A percentile compares a stretch with the other conserved stretches of the same genome.
Evolutionary conservation across 2,329 filamentous ascomycete species (phyloP).

Genomic region (Beauveria asiatica): DNA sequence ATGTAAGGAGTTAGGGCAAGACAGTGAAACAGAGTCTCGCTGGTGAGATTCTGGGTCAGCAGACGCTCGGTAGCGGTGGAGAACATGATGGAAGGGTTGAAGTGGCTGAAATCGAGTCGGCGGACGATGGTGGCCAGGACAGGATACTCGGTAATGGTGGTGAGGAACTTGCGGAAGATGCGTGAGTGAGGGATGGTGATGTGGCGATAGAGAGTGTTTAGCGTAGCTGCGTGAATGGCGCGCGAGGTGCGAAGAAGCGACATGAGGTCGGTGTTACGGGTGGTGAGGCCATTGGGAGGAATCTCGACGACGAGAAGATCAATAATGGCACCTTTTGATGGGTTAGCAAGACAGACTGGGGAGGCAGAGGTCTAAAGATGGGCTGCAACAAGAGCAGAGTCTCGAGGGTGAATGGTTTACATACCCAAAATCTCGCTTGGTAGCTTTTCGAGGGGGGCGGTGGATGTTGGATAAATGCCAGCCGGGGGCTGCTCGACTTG

Average conservation of each 20-base stretch:
- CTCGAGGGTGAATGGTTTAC: slow-evolving; percentile 10
- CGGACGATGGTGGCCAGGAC: slow-evolving; percentile 67
- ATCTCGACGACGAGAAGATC: slow-evolving; percentile 66
- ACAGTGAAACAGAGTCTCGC: slow-evolving; percentile 63
- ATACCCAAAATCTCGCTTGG: slow-evolving; percentile 64
- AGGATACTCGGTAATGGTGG: slow-evolving; percentile 57
- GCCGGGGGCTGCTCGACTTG: slow-evolving; percentile 23
- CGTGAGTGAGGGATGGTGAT: slow-evolving; percentile 77
- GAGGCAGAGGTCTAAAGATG: too few species aligned
- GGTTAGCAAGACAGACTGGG: neutral
- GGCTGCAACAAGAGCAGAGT: neutral
- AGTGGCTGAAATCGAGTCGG: slow-evolving; percentile 77
- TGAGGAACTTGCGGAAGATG: slow-evolving; percentile 74
- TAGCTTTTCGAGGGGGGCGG: slow-evolving; percentile 55
- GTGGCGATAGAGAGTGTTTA: slow-evolving; percentile 67
- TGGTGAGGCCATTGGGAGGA: slow-evolving; percentile 61
- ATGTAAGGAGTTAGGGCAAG: slow-evolving; percentile 64
- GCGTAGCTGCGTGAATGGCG: slow-evolving; percentile 61
- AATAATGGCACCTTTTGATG: slow-evolving; percentile 56
- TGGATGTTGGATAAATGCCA: slow-evolving; percentile 32
- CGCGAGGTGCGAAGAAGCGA: slow-evolving; percentile 69
- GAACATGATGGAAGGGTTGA: slow-evolving; percentile 71
- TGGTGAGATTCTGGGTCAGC: slow-evolving; percentile 67
- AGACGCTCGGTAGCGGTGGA: slow-evolving; percentile 65
- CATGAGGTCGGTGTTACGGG: slow-evolving; percentile 71